These are phyloP conservation scores for Chrysosphaeria jannelii DNA, from an alignment of 2,329 filamentous ascomycete genomes.

Conservation along the genomic window DNA sequence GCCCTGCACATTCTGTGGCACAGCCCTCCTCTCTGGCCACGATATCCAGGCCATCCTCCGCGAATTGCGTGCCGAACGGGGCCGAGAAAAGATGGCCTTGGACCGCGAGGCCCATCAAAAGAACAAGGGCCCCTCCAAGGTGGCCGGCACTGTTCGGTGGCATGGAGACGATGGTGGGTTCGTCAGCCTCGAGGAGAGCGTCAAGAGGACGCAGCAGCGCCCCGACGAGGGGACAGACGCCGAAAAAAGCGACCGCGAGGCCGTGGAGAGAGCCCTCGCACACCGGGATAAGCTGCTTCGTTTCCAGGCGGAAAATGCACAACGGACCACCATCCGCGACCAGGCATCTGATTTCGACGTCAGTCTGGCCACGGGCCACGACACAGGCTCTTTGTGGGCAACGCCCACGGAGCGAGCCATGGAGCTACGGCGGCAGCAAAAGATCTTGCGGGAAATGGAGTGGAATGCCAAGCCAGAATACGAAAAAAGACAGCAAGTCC, in stretches of 20 bases:
- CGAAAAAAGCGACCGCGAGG: conserved; percentile 7
- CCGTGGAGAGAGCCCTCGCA: conserved; percentile 36
- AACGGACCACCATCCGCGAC: conserved; percentile 57
- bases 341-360: conserved; percentile 41
- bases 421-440: conserved; percentile 65
- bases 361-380: conserved; percentile 8
- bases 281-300: conserved; percentile 55
- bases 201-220: conserved; percentile 52
- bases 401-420: conserved; percentile 53
- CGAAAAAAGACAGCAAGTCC: conserved; percentile 59
- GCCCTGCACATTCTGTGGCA: conserved; percentile 72
- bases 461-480: conserved; percentile 66
- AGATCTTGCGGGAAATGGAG: conserved; percentile 55
- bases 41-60: conserved; percentile 70
- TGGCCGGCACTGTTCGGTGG: conserved; percentile 4
- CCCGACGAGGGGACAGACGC: conserved; percentile 7
- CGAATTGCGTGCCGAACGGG: conserved; percentile 58
- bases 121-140: conserved; percentile 3
- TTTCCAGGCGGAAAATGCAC: conserved; percentile 66
- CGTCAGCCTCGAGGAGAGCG: conserved; percentile 31
- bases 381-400: conserved; percentile 75
- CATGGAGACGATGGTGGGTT: conserved; percentile 10
- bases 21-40: conserved; percentile 34
- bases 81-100: conserved; percentile 55
- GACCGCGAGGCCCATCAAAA: conserved; percentile 42